Evolutionary conservation across 352 stramenopile genomes (phyloP), one percentile per base, ranked within the genome.

Genomic region (Pythium folliculosum): DNA sequence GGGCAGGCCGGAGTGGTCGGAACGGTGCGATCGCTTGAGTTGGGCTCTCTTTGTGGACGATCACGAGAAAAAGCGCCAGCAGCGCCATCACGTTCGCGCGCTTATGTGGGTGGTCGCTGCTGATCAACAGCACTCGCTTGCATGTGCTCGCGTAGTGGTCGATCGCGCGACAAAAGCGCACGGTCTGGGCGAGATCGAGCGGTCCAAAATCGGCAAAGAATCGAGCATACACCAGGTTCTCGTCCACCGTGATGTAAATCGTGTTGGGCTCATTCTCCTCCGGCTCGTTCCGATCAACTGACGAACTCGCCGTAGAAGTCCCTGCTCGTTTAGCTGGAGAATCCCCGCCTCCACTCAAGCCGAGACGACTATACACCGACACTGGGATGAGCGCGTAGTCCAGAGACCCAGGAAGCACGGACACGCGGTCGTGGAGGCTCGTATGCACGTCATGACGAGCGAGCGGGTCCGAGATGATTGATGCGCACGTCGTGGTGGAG

Each of bases 191-290:
- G 1, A 99, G 80, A 61, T 98, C 97, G 4, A 99, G 77, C 9
- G 96, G 97, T 3, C 97, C 97, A 84, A 99, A 99, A 73, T 99
- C 97, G 8, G 98, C 86, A 77, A 98, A 99, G 77, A 99, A 99
- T 60, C 97, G 97, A 76, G 93, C 97, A 78, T 99, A 99, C 1
- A 96, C 69, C 30, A 99, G 71, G 22, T 91, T 70, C 35, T 95
- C 86, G 67, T 86, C 80, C 27, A 85, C 73, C 12, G 69, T 72
- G 30, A 83, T 16, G 35, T 75, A 70, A 16, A 74, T 37, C 2
- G 63, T 78, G 7, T 62, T 19, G 7, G 57, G 19, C 14, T 60
- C 35, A 1, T 32, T 58, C 21, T 21, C 13, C 9, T 53, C 38
- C 19, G 6, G n/a, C 27, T 32, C 27, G 2, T 2, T 32, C 27